These are phyloP conservation scores for Clarireedia paspali DNA, from an alignment of 2,329 filamentous ascomycete genomes.

Conservation along the genomic window DNA sequence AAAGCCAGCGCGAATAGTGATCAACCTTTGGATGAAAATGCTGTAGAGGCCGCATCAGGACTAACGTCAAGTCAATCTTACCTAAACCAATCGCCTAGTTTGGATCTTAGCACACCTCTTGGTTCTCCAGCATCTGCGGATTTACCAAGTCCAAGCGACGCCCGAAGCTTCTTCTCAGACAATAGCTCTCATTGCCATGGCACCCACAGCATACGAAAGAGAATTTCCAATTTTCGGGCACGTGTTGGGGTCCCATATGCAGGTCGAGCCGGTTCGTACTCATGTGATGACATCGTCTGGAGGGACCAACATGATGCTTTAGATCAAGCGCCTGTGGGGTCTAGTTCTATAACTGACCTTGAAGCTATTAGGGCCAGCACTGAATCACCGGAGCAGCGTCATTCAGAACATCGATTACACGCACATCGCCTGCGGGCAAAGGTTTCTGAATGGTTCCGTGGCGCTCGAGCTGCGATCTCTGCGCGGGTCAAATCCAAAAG, in stretches of 20 bases:
- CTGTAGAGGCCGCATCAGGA: slow-evolving; percentile 3
- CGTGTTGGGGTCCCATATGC: slow-evolving; percentile 22
- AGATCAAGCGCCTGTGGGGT: slow-evolving; percentile 8
- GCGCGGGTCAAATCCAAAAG: slow-evolving; percentile 19
- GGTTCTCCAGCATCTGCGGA: slow-evolving; percentile 11
- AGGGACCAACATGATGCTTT: slow-evolving; percentile 13
- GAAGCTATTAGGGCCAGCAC: slow-evolving; percentile 10
- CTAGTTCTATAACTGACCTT: slow-evolving; percentile 19
- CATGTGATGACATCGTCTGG: slow-evolving; percentile 25
- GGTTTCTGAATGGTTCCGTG: slow-evolving; percentile 24
- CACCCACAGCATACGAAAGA: slow-evolving; percentile 19
- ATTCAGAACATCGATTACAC: slow-evolving; percentile 13
- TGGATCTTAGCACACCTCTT: slow-evolving; percentile 2
- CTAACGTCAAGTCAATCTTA: slow-evolving; percentile 1
- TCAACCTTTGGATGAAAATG: slow-evolving; percentile 5
- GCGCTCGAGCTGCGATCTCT: slow-evolving; percentile 19
- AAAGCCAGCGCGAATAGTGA: slow-evolving; percentile 19
- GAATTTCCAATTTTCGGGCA: slow-evolving; percentile 23
- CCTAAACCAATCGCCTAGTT: slow-evolving; percentile 8
- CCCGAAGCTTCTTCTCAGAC: slow-evolving; percentile 32
- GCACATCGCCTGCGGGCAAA: slow-evolving; percentile 20
- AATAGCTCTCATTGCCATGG: slow-evolving; percentile 29
- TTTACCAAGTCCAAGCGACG: slow-evolving; percentile 21
- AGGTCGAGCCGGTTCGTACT: slow-evolving; percentile 19
- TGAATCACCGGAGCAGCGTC: slow-evolving; percentile 12